A percentile compares a stretch with the other conserved stretches of the same genome.
Evolutionary conservation across 768 basidiomycete genomes (phyloP).

Genomic region (Tylopilus sp.): DNA sequence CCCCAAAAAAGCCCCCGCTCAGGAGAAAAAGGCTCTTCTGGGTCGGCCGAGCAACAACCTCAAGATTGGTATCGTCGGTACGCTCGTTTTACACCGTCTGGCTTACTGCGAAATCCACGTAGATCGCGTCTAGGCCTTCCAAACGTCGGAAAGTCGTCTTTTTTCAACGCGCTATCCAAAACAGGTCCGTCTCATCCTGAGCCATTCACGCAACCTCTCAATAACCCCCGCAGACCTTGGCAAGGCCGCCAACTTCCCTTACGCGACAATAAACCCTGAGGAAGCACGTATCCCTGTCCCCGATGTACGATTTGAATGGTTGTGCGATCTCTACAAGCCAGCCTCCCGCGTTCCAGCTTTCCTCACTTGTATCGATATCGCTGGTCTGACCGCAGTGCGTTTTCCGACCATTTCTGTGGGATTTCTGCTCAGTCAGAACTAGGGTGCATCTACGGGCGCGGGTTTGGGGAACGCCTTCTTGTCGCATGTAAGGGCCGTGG

Average conservation of each 20-base stretch:
- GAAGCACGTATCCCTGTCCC: conserved; percentile 96
- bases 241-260: conserved; percentile 97
- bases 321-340: conserved; percentile 89
- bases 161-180: conserved; percentile 95
- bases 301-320: conserved; percentile 92
- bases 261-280: conserved; percentile 91
- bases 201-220: not conserved
- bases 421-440: conserved; percentile 16
- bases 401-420: not conserved
- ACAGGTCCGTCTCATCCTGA: conserved; percentile 57
- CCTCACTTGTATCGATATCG: conserved; percentile 98
- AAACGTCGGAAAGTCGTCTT: conserved; percentile 98
- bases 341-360: conserved; percentile 85
- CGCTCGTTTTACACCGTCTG: conserved; percentile 23
- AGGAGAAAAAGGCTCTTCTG: conserved; percentile 83
- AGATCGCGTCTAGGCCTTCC: conserved; percentile 63
- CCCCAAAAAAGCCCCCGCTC: conserved; percentile 76
- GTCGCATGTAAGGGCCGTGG: conserved; percentile 96
- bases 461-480: conserved; percentile 97
- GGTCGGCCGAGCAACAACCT: conserved; percentile 96
- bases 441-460: conserved; percentile 97
- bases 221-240: conserved; percentile 66
- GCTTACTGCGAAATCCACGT: not conserved
- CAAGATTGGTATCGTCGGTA: conserved; percentile 98
- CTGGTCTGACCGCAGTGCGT: conserved; percentile 89